phyloP scores from a whole-genome alignment of 441 rosid species.

The California macrophylla region DNA sequence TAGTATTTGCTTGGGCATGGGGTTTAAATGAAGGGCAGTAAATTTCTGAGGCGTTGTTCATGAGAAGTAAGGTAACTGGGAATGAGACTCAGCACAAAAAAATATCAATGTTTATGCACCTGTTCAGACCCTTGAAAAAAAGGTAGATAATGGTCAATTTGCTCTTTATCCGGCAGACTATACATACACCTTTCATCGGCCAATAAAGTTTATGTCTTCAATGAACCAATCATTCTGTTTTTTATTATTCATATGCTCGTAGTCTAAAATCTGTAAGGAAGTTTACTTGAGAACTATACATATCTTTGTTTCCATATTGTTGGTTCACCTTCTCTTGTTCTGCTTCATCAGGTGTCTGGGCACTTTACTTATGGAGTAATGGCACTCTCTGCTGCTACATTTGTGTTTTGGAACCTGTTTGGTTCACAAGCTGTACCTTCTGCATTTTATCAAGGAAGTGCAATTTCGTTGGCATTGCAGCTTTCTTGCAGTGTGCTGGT shows the following conservation, averaged over 20 bases:
- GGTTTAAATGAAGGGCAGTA: neutral
- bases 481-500: slow-evolving; percentile 98
- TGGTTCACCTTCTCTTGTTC: neutral
- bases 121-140: neutral
- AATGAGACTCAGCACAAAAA: neutral
- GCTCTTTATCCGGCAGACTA: neutral
- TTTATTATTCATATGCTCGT: neutral
- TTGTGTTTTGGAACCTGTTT: slow-evolving; percentile 78
- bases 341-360: slow-evolving; percentile 62
- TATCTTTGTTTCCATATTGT: neutral
- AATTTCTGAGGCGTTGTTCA: neutral
- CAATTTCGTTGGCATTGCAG: slow-evolving; percentile 80
- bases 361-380: slow-evolving; percentile 94
- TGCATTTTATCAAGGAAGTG: slow-evolving; percentile 53
- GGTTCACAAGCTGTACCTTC: slow-evolving; percentile 57
- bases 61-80: neutral
- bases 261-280: neutral
- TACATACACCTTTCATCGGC: neutral
- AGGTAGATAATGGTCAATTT: neutral
- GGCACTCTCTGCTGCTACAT: slow-evolving; percentile 86
- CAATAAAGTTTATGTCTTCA: neutral
- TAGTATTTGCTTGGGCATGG: neutral
- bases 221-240: neutral
- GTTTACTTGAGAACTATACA: neutral
- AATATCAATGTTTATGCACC: neutral